phyloP scores from a whole-genome alignment of 352 stramenopile species.

The Elongisporangium senticosum region DNA sequence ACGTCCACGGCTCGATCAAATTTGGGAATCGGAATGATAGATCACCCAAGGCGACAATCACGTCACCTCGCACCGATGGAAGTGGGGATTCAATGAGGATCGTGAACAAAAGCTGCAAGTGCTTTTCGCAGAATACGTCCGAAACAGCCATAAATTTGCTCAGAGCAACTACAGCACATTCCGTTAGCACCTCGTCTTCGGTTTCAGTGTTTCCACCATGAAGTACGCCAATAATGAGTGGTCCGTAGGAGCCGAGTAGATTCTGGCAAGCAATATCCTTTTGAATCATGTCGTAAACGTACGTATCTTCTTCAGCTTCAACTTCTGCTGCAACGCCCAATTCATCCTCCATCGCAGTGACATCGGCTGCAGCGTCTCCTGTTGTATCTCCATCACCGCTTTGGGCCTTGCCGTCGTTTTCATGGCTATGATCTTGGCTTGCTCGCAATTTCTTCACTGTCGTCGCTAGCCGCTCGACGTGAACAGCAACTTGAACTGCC shows the following conservation, averaged over 20 bases:
- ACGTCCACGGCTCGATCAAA: conserved; percentile 97
- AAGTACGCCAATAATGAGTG: conserved; percentile 88
- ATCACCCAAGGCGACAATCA: conserved; percentile 96
- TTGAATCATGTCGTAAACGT: conserved; percentile 88
- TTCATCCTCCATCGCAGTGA: conserved; percentile 90
- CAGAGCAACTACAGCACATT: conserved; percentile 92
- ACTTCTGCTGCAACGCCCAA: conserved; percentile 89
- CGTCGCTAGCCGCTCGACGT: conserved; percentile 89
- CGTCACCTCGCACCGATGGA: conserved; percentile 89
- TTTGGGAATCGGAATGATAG: conserved; percentile 98
- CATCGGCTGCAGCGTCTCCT: conserved; percentile 51
- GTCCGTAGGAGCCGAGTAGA: conserved; percentile 89
- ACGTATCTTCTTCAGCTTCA: conserved; percentile 87
- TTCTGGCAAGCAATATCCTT: conserved; percentile 91
- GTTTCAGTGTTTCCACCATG: conserved; percentile 49
- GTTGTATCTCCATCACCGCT: conserved; percentile 9
- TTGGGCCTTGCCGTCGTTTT: conserved; percentile 16
- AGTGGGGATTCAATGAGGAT: conserved; percentile 75
- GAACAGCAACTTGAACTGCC: conserved; percentile 92
- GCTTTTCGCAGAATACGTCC: conserved; percentile 92
- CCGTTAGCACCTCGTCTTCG: conserved; percentile 74
- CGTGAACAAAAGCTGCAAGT: conserved; percentile 94
- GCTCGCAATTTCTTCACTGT: conserved; percentile 81
- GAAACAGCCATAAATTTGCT: conserved; percentile 99
- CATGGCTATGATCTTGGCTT: conserved; percentile 74